Evolutionary conservation across 176 grass and related monocot species (phyloP).

Genomic region (Avena sativa): DNA sequence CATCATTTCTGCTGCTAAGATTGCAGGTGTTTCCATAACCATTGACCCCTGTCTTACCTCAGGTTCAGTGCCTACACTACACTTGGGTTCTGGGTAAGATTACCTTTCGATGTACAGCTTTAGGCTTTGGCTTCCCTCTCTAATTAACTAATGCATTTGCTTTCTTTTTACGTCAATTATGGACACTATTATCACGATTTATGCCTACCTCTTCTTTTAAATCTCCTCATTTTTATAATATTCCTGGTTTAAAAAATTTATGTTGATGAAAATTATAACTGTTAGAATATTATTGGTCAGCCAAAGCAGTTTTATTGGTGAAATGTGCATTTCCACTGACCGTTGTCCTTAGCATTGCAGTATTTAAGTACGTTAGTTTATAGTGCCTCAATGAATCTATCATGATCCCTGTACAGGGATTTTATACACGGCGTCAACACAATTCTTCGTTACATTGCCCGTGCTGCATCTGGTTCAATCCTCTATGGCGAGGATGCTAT

Average conservation of each 20-base stretch:
- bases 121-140: background rate
- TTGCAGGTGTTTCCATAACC: conserved; percentile 61
- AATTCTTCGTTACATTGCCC: conserved; percentile 65
- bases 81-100: conserved; percentile 65
- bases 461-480: conserved; percentile 49
- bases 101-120: background rate
- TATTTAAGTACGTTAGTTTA: conserved; percentile 8
- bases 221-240: background rate
- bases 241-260: background rate
- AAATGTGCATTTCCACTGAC: conserved; percentile 12
- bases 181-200: background rate
- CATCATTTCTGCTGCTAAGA: conserved; percentile 70
- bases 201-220: background rate
- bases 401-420: conserved; percentile 50
- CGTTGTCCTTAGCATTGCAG: background rate
- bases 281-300: background rate
- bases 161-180: conserved; percentile 24
- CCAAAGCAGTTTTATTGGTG: background rate
- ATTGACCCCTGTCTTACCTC: conserved; percentile 61
- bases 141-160: background rate
- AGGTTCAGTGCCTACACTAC: conserved; percentile 55
- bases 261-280: background rate
- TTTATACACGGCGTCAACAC: conserved; percentile 68
- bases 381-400: conserved; percentile 17
- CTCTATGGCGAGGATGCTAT: conserved; percentile 68